Base-by-base conservation (phyloP, 2,329 filamentous ascomycete genomes). In the Xylariaceae sp. region DNA sequence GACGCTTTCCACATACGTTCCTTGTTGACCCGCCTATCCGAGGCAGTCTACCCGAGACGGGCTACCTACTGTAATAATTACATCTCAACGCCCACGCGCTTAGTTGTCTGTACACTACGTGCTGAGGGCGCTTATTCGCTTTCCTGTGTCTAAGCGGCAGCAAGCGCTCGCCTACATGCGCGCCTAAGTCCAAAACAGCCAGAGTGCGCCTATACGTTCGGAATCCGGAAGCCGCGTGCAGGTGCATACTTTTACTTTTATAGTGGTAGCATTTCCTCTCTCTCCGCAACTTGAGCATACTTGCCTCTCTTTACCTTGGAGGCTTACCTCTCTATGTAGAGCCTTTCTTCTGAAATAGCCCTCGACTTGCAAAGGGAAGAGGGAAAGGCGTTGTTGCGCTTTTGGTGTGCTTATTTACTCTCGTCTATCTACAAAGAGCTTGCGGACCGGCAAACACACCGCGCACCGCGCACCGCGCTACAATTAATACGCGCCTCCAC, bases 151-250 rank as follows among this genome's bases (percentile, higher is more conserved):
- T 43, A 43, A 43, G 41, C 41, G 21, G 18, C 10, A 29, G 13
- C 60, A 63, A 58, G 58, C 58, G 34, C 55, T 29, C 42, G 46
- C 43, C 19, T 36, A 19, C 19, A 53, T 45, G 45, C 19, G 40
- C 44, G 26, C 51, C 43, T 21, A n/a, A 48, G 41, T 29, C 15
- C 22, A 19, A 13, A 21, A 34, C 5, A 34, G 13, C 13, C 13
- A 34, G 13, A 34, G 10, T 34, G 13, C 32, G 32, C 32, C 40
- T 15, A 42, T 46, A 18, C 42, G 6, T 30, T 51, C 53, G 47
- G 53, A 43, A 21, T 43, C 53, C 43, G 53, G 52, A 40, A 46
- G 52, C 47, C 37, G n/a, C 37, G 29, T 51, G n/a, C 34, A 52
- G 29, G 29, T 30, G 10, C 29, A 12, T 13, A 34, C 13, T 3